Evolutionary conservation across 495 filamentous ascomycete species (phyloP).

Genomic region (Hyaloscypha variabilis): DNA sequence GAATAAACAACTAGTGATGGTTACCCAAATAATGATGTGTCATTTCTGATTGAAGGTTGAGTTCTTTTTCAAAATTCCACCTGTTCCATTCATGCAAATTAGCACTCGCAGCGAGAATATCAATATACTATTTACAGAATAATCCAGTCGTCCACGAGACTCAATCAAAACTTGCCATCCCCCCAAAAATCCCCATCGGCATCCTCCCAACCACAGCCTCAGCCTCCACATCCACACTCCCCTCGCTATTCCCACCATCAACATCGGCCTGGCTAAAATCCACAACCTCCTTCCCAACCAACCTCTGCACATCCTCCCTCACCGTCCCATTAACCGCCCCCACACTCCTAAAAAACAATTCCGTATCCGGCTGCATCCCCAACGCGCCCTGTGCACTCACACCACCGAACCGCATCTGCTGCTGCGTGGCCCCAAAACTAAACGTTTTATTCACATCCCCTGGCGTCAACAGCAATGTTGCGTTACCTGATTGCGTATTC

Average conservation of each 20-base stretch:
- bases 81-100: too few species aligned
- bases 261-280: slow-evolving; percentile 1
- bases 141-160: too few species aligned
- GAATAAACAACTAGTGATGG: too few species aligned
- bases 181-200: not conserved
- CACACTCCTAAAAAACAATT: slow-evolving; percentile 52
- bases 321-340: slow-evolving; percentile 54
- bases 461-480: slow-evolving; percentile 36
- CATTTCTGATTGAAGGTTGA: too few species aligned
- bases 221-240: not conserved
- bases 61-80: too few species aligned
- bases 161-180: too few species aligned
- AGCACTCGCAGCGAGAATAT: too few species aligned
- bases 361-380: slow-evolving; percentile 32
- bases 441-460: slow-evolving; percentile 15
- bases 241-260: not conserved
- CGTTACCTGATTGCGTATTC: slow-evolving; percentile 59
- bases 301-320: slow-evolving; percentile 31
- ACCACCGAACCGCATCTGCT: slow-evolving; percentile 11
- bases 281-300: slow-evolving; percentile 18
- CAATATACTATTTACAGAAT: too few species aligned
- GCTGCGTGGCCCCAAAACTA: slow-evolving; percentile 7
- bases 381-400: slow-evolving; percentile 11
- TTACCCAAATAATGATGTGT: too few species aligned
- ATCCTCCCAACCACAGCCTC: not conserved